Evolutionary conservation across 208 protist genomes (phyloP).

Genomic region (Trypanosoma scelopori): DNA sequence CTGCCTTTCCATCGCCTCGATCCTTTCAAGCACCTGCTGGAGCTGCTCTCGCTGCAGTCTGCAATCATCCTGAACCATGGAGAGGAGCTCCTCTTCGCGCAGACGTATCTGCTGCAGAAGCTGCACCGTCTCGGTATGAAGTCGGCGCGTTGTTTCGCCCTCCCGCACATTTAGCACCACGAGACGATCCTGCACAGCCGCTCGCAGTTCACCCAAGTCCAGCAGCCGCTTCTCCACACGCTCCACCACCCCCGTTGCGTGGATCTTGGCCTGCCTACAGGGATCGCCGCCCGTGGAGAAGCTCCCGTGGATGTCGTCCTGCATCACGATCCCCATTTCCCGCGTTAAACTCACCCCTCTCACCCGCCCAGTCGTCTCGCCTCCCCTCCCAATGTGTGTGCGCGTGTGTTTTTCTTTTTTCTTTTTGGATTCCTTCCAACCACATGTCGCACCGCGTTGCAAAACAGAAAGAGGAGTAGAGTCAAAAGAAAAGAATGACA

Average conservation of each 20-base stretch:
- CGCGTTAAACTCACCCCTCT: no score
- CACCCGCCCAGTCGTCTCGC: no score
- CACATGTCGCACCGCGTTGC: background rate
- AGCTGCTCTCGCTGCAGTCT: conserved; percentile 1
- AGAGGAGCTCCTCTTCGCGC: conserved; percentile 8
- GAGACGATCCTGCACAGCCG: conserved; percentile 18
- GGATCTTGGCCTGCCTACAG: conserved; percentile 7
- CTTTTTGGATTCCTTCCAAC: background rate
- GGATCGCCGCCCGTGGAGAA: background rate
- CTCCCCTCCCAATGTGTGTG: no score
- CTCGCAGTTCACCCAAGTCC: conserved; percentile 15
- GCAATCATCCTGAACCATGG: conserved; percentile 13
- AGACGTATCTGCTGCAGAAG: conserved; percentile 4
- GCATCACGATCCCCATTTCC: background rate
- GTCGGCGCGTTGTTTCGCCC: background rate
- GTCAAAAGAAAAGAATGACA: no score
- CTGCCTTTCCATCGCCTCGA: conserved; percentile 1
- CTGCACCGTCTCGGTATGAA: background rate
- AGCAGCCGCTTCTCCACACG: conserved; percentile 5
- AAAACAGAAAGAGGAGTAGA: background rate
- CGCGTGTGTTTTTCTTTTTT: no score
- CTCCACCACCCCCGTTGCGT: background rate
- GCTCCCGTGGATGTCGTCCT: background rate
- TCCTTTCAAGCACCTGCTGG: background rate
- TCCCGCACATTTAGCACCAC: conserved; percentile 7